Conservation (phyloP, 1,284 basidiomycete species). For the Boletus mariae region DNA sequence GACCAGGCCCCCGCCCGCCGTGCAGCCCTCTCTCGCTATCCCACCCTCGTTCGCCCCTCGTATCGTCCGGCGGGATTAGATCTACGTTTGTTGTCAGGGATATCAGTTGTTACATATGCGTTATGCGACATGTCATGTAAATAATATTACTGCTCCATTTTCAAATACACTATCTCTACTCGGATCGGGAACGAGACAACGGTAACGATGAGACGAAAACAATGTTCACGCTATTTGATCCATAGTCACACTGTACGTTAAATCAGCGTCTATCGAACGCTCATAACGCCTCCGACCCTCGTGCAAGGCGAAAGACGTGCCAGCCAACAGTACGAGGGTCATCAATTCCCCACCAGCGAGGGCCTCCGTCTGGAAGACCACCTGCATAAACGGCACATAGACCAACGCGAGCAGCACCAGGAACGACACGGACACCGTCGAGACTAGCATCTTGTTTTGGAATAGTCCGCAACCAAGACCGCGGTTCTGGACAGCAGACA, state of each 20-base stretch:
- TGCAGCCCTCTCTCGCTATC: constrained; percentile 22
- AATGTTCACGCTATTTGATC: constrained; percentile 43
- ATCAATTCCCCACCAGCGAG: constrained; percentile 68
- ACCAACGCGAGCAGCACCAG: constrained; percentile 81
- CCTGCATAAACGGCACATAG: constrained; percentile 89
- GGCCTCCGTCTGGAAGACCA: constrained; percentile 90
- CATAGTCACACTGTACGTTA: constrained; percentile 34
- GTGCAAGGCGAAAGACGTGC: constrained; percentile 68
- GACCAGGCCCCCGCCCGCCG: constrained; percentile 15
- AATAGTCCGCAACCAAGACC: constrained; percentile 77
- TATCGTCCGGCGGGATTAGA: constrained; percentile 3
- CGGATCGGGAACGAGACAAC: too few species aligned
- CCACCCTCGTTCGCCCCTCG: constrained; percentile 29
- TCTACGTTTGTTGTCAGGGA: not conserved
- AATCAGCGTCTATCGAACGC: constrained; percentile 41
- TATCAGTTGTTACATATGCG: too few species aligned
- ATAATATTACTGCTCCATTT: not conserved
- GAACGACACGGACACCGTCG: constrained; percentile 83
- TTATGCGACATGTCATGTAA: not conserved
- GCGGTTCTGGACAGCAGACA: constrained; percentile 92
- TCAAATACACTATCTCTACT: not conserved
- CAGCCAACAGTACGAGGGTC: constrained; percentile 71
- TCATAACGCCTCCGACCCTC: constrained; percentile 82
- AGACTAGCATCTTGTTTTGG: constrained; percentile 86
- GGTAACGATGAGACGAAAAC: not conserved